A percentile compares a stretch with the other conserved stretches of the same genome.
Conservation (phyloP, 1,139 yeast genomes). For the Hyphopichia pseudoburtonii region DNA sequence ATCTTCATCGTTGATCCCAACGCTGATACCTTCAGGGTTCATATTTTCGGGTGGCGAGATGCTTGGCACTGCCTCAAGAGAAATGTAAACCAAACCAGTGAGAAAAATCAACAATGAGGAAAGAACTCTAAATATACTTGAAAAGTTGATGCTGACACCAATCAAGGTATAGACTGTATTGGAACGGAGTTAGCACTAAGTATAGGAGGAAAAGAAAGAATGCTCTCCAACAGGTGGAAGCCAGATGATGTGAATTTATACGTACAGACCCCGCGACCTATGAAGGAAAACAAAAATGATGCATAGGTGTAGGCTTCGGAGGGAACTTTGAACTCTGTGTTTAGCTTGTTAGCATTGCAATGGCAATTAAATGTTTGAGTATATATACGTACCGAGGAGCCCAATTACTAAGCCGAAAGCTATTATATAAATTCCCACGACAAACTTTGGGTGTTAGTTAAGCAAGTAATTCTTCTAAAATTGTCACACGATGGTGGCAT, state of each 20-base stretch:
- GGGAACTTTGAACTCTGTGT: slow-evolving; percentile 60
- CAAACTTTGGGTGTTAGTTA: slow-evolving; percentile 42
- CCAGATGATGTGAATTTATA: slow-evolving; percentile 11
- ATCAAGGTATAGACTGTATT: slow-evolving; percentile 60
- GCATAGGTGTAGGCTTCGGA: slow-evolving; percentile 70
- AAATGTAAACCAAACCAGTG: slow-evolving; percentile 58
- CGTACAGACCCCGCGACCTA: slow-evolving; percentile 77
- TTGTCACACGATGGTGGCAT: background rate
- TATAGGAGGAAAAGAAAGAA: background rate
- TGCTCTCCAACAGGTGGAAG: background rate
- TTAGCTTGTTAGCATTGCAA: slow-evolving; percentile 13
- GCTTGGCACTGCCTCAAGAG: slow-evolving; percentile 69
- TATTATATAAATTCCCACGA: slow-evolving; percentile 56
- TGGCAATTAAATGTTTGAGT: background rate
- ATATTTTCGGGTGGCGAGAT: slow-evolving; percentile 74
- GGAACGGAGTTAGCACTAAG: slow-evolving; percentile 19
- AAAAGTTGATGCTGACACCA: slow-evolving; percentile 63
- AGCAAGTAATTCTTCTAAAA: too few species aligned
- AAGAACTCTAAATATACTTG: slow-evolving; percentile 54
- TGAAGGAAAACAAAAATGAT: slow-evolving; percentile 77
- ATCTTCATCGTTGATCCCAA: slow-evolving; percentile 46
- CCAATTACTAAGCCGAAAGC: slow-evolving; percentile 58
- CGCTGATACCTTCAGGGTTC: slow-evolving; percentile 53
- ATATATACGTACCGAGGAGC: slow-evolving; percentile 44
- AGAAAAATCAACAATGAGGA: slow-evolving; percentile 55